Evolutionary conservation across 176 grass and related monocot species (phyloP).

Genomic region (Eleusine coracana): DNA sequence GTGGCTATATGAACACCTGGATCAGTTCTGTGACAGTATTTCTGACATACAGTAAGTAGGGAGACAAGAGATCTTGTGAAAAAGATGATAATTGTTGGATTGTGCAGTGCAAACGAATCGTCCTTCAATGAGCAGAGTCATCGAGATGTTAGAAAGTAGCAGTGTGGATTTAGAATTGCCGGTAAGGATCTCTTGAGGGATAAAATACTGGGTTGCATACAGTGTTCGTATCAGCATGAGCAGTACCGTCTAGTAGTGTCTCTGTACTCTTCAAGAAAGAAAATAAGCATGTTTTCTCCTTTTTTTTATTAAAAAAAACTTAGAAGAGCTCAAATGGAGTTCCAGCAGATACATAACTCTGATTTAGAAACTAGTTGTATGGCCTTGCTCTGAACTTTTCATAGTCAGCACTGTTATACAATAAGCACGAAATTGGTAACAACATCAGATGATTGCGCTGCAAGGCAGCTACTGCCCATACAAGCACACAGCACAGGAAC

Average conservation of each 20-base stretch:
- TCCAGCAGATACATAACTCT: neutral
- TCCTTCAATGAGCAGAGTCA: conserved; percentile 49
- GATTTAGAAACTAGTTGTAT: neutral
- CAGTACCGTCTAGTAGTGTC: neutral
- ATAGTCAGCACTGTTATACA: neutral
- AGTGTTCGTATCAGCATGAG: conserved; percentile 2
- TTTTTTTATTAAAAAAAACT: neutral
- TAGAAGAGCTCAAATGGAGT: neutral
- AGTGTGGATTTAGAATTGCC: conserved; percentile 31
- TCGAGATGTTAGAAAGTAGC: conserved; percentile 58
- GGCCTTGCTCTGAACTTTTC: neutral
- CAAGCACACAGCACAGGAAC: neutral
- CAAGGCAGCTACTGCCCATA: neutral
- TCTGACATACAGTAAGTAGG: conserved; percentile 8
- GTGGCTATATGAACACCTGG: conserved; percentile 66
- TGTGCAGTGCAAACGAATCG: conserved; percentile 45
- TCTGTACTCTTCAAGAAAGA: neutral
- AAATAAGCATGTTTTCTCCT: neutral
- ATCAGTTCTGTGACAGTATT: conserved; percentile 35
- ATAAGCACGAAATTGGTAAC: neutral
- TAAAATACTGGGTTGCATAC: neutral
- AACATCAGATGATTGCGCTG: neutral
- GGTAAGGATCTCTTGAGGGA: neutral
- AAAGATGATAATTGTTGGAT: conserved; percentile 54
- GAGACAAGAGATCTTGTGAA: conserved; percentile 48